A percentile compares a stretch with the other conserved stretches of the same genome.
phyloP scores from a whole-genome alignment of 2,329 filamentous ascomycete species.

The Colletotrichum camelliae region DNA sequence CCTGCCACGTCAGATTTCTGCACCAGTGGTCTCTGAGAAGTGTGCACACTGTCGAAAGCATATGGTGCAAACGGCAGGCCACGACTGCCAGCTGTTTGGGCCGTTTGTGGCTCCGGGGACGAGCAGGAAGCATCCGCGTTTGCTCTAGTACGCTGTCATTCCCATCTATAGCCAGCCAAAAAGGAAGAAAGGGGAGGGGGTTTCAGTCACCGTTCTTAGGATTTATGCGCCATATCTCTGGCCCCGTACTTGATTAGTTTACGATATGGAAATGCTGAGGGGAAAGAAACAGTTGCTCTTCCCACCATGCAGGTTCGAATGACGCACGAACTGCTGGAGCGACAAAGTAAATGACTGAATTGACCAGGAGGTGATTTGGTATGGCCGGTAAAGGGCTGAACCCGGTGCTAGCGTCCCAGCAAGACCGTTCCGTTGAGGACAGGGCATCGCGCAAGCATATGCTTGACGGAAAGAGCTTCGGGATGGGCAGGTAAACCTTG shows the following conservation, averaged over 20 bases:
- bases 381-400: not conserved
- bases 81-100: not conserved
- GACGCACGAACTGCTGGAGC: not conserved
- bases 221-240: not conserved
- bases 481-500: not conserved
- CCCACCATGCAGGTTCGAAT: not conserved
- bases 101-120: not conserved
- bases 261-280: not conserved
- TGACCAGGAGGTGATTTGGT: not conserved
- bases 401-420: not conserved
- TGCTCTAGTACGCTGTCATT: not conserved
- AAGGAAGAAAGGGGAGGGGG: not conserved
- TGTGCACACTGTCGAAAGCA: not conserved
- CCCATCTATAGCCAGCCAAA: not conserved
- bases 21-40: not conserved
- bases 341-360: no score
- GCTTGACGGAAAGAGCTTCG: not conserved
- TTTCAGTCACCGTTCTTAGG: not conserved
- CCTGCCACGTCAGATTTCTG: constrained; percentile 3
- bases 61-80: not conserved
- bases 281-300: not conserved
- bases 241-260: not conserved
- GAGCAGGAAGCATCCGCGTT: not conserved
- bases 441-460: not conserved
- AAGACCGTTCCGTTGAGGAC: not conserved